phyloP scores from a whole-genome alignment of 148 eudicot genomes.

The Rhododendron ovatum region DNA sequence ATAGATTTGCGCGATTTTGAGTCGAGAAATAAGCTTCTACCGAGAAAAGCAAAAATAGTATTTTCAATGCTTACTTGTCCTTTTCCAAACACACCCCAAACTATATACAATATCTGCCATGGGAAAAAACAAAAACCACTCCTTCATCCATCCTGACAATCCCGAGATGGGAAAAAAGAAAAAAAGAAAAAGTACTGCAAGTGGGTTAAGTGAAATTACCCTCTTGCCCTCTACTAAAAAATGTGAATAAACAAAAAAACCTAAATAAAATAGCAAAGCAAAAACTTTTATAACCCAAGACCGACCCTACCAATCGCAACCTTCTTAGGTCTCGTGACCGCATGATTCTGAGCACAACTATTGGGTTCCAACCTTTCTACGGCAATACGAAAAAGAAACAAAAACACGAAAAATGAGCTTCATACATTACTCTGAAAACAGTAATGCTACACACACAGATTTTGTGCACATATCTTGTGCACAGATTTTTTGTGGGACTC shows the following conservation, averaged over 20 bases:
- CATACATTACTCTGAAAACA: not conserved
- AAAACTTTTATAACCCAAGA: not conserved
- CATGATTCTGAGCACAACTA: no score
- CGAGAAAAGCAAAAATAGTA: not conserved
- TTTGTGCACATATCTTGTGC: no score
- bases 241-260: no score
- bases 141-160: no score
- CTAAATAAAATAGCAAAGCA: not conserved
- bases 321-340: not conserved
- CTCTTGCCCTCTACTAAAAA: no score
- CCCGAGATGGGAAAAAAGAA: no score
- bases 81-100: not conserved
- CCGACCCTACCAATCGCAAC: not conserved
- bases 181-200: no score
- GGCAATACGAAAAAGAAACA: not conserved
- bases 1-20: not conserved
- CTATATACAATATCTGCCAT: no score
- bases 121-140: no score
- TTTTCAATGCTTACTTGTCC: not conserved
- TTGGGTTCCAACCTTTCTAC: not conserved
- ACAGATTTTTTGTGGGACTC: no score
- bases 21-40: not conserved
- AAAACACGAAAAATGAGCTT: not conserved
- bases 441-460: no score
- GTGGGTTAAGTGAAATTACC: no score